Base-by-base conservation (phyloP, 1,284 basidiomycete species). In the Caloboletus inedulis region DNA sequence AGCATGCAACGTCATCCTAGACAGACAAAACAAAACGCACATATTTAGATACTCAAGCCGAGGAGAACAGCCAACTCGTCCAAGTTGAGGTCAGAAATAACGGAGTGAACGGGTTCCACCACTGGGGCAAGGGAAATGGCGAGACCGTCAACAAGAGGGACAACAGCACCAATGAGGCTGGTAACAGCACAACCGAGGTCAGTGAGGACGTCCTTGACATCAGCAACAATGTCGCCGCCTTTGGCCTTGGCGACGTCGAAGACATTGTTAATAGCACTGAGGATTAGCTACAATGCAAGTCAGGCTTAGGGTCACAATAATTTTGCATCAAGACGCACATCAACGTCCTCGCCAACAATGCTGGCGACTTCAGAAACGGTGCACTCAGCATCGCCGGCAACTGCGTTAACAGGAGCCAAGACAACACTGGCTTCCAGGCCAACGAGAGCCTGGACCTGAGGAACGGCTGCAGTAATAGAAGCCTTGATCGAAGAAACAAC, bases 361-460 rank as follows among this genome's bases (percentile, higher is more conserved):
- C 47, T 4, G 3, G 66, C 72, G 33, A 75, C 53, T 14, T 69
- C 64, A 9, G 52, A 18, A 21, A 72, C 65, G 33, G 65, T 63
- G 56, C 72, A 47, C 19, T 47, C 18, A 18, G n/a, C 30, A 7
- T 14, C 10, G 18, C 57, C 46, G 10, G 49, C 62, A 21, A 62
- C 60, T 34, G 69, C 69, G 12, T 68, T 63, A 30, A 65, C 62
- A 14, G 67, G 48, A 21, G 66, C 68, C 43, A 77, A 60, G 52
- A 76, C 68, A 10, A 63, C 53, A 7, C 52, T 54, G 3, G 60
- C 29, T 7, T 67, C 60, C 31, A 61, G 53, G 41, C 73, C 72
- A 42, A 65, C 60, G 39, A 77, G 73, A 18, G 50, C 61, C 49
- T 74, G 56, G 35, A 78, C 55, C 21, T 66, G 55, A 40, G 55